Conservation (phyloP, 169 alveolate genomes). For the Cytauxzoon felis region DNA sequence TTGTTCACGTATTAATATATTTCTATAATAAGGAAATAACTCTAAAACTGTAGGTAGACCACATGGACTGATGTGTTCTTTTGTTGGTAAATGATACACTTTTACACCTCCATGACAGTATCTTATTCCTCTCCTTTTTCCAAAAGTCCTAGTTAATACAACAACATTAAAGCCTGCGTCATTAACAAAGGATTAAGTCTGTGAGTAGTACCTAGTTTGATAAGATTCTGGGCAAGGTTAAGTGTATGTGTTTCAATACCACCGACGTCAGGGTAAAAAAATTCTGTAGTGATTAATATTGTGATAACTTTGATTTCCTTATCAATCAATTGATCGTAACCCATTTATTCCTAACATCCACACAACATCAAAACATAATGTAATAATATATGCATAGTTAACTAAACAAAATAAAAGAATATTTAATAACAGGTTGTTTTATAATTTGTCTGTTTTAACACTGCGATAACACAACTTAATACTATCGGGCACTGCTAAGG, state of each 20-base stretch:
- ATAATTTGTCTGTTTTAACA: no score
- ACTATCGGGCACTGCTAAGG: no score
- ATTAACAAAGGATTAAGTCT: not conserved
- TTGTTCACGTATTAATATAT: constrained; percentile 90
- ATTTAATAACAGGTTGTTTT: no score
- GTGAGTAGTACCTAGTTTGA: constrained; percentile 76
- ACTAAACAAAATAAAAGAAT: no score
- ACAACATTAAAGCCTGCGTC: constrained; percentile 92
- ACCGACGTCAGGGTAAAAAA: constrained; percentile 94
- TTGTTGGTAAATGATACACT: constrained; percentile 93
- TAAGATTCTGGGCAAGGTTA: constrained; percentile 89
- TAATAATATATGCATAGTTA: no score
- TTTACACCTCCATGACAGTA: constrained; percentile 96
- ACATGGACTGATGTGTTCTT: constrained; percentile 72
- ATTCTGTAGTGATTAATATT: constrained; percentile 79
- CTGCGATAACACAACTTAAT: no score
- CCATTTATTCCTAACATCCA: no score
- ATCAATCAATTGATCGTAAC: no score
- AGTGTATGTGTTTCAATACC: constrained; percentile 99
- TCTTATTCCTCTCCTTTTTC: constrained; percentile 92
- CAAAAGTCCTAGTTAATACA: constrained; percentile 90
- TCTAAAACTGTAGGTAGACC: constrained; percentile 59
- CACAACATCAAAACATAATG: no score
- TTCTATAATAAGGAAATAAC: constrained; percentile 76
- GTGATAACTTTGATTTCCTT: constrained; percentile 42